Evolutionary conservation across 352 stramenopile species (phyloP), one percentile per base, ranked within the genome.

Genomic region (Phytophthora hybrid): DNA sequence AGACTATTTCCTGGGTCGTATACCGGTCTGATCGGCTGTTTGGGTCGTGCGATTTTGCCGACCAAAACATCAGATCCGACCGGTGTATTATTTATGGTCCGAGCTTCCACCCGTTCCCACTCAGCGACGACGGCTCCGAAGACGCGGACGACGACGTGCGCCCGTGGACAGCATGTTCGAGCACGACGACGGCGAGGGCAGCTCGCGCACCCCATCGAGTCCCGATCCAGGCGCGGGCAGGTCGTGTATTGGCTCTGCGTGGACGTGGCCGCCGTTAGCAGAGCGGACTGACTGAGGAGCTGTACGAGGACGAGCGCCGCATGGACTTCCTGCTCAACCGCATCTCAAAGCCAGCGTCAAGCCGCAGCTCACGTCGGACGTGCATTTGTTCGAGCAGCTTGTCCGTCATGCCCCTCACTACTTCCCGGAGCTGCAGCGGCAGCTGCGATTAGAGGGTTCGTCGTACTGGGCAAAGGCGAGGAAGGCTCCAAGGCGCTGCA

Each of bases 351-450:
- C 59, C 13, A 39, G 46, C 14, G 37, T 44, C 39, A 13, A 57
- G 11, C 26, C 5, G 29, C 57, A 54, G 47, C 47, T 54, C 47
- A 29, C 47, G 6, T 0, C n/a, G 47, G 47, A 54, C 19, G 18
- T 54, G 34, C 60, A 59, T 26, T 76, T 85, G 39, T 70, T 88
- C 26, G 71, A 78, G 32, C 75, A 86, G 34, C 59, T 91, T 16
- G 58, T 88, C 0, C 71, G 79, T 29, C 60, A 89, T 21, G 68
- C 77, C 1, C 65, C 73, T 6, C 62, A 71, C 7, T 71, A 87
- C 21, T 82, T 90, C 9, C 75, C 79, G 3, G 61, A 86, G 31
- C 63, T 88, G 5, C 81, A 90, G 58, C 82, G 84, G 3, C 71
- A 80, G 41, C 59, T 92, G 46, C 82, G 76, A 39, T 54, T 78